These are phyloP conservation scores for Plasmodium cynomolgi DNA, from an alignment of 169 alveolate genomes.

Conservation along the genomic window DNA sequence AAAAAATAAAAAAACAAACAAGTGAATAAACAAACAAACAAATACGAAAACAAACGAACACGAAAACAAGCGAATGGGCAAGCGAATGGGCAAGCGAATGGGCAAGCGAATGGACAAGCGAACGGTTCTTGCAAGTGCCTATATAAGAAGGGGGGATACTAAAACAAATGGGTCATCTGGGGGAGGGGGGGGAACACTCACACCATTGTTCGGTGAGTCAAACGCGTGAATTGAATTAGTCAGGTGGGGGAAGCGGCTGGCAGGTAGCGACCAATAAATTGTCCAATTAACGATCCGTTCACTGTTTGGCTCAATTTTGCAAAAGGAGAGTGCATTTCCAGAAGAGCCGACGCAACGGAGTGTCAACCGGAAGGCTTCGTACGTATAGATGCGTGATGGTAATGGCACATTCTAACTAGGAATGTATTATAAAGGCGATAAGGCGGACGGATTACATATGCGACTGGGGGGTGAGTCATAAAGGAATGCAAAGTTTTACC, in stretches of 20 bases:
- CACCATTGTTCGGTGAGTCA: background rate
- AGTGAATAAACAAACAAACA: background rate
- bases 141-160: background rate
- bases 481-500: background rate
- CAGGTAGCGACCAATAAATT: background rate
- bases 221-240: background rate
- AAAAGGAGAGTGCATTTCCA: background rate
- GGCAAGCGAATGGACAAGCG: too few relatives aligned
- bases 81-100: too few relatives aligned
- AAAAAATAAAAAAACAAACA: background rate
- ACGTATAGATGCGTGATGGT: background rate
- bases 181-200: background rate
- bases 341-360: background rate
- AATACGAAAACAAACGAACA: background rate
- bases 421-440: background rate
- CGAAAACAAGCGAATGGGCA: background rate
- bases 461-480: background rate
- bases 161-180: background rate
- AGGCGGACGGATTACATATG: background rate
- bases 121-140: background rate
- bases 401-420: background rate
- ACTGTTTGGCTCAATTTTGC: background rate
- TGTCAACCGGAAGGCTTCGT: background rate
- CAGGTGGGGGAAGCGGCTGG: background rate
- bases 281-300: background rate